Evolutionary conservation across 805 yeast genomes (phyloP).

Genomic region (Candida oleophila): DNA sequence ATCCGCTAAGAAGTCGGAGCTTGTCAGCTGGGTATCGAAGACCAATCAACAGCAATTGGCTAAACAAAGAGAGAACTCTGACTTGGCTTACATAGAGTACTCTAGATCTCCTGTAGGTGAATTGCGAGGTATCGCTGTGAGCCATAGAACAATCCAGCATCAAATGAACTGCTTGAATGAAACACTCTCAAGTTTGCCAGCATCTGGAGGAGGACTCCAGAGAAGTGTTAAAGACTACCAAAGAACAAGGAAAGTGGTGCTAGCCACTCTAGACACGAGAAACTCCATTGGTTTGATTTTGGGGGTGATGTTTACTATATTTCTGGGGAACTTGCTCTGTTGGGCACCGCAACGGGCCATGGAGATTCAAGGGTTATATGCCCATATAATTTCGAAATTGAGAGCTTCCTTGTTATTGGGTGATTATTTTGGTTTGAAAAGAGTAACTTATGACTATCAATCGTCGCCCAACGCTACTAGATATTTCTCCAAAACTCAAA

Average conservation of each 20-base stretch:
- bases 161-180: constrained; percentile 79
- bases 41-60: constrained; percentile 12
- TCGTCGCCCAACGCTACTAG: constrained; percentile 83
- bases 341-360: constrained; percentile 77
- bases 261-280: constrained; percentile 43
- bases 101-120: constrained; percentile 89
- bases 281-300: constrained; percentile 80
- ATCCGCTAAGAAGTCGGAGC: constrained; percentile 40
- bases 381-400: constrained; percentile 69
- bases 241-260: constrained; percentile 51
- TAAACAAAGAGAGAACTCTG: constrained; percentile 24
- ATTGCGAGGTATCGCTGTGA: constrained; percentile 87
- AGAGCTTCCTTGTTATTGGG: constrained; percentile 74
- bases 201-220: constrained; percentile 54
- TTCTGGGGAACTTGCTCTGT: constrained; percentile 76
- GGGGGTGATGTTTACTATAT: constrained; percentile 78
- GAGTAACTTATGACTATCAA: constrained; percentile 90
- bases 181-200: constrained; percentile 65
- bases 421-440: constrained; percentile 84
- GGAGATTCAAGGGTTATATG: constrained; percentile 83
- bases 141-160: constrained; percentile 82
- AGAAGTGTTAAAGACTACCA: constrained; percentile 32
- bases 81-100: constrained; percentile 90
- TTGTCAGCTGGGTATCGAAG: constrained; percentile 22
- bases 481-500: constrained; percentile 69